Base-by-base conservation (phyloP, 176 grass and related monocot genomes). In the Oryza glumipatula region DNA sequence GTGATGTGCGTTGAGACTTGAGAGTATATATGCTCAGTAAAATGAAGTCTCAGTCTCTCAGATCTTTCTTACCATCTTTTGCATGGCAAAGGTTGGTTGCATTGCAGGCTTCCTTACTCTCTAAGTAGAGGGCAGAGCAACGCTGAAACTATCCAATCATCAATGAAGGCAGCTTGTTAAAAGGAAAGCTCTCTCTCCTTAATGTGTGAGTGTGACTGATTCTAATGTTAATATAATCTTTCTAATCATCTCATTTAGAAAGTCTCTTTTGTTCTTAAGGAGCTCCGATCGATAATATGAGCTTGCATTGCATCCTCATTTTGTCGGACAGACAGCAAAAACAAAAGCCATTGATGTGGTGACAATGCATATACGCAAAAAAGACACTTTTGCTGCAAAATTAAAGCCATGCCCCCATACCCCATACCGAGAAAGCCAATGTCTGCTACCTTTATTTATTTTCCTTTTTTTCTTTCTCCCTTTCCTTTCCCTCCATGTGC, bases 231-330 rank as follows among this genome's bases (percentile, higher is more conserved):
- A 38, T 38, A 38, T 38, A 38, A 36, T 1, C 10, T 68, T 24
- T 1, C 10, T 68, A 43, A 77, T 69, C 47, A 32, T 41, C 24
- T 3, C 3, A 5, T 33, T 56, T 76, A 67, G 68, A 69, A 76
- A 47, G 11, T 38, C 2, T 24, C 71, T 45, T 82, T 82, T 12
- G 6, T 58, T 58, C 54, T 3, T 17, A 72, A 46, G 68, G 56
- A 72, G 35, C 80, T 82, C 68, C 38, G 63, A 67, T 41, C 24
- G 61, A 67, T 41, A 38, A 60, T 58, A 36, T 36, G 35, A 58
- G 17, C 51, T 54, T 56, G 32, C 76, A 9, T 11, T 44, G 21
- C 76, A 15, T 36, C 56, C 14, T 60, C 32, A 58, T 68, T 70
- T 44, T 13, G 28, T 13, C 26, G 12, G 17, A 58, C 26, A 21